These are phyloP conservation scores for Nitzschia sp. DNA, from an alignment of 108 stramenopile genomes.

Conservation along the genomic window DNA sequence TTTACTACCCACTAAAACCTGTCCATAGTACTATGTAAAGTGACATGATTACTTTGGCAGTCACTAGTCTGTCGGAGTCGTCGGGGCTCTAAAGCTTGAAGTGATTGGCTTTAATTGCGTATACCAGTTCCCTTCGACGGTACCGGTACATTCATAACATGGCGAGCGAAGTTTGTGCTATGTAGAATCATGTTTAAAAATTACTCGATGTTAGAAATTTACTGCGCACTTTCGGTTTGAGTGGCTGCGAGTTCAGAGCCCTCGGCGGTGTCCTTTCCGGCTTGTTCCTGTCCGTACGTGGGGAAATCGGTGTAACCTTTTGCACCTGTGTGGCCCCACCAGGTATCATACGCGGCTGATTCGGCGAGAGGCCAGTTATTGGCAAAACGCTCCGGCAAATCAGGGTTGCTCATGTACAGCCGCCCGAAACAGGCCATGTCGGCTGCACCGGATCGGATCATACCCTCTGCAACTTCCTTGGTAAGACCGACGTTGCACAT, in stretches of 20 bases:
- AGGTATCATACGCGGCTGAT: constrained; percentile 38
- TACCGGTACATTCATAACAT: no score
- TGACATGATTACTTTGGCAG: no score
- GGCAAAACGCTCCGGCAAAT: constrained; percentile 61
- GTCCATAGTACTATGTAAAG: no score
- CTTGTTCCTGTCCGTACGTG: constrained; percentile 27
- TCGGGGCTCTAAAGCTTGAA: no score
- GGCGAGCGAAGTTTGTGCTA: no score
- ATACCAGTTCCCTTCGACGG: no score
- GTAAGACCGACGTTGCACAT: constrained; percentile 69
- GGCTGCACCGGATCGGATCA: constrained; percentile 51
- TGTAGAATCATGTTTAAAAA: no score
- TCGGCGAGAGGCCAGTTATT: constrained; percentile 51
- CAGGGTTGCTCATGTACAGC: constrained; percentile 78
- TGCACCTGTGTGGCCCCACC: constrained; percentile 48
- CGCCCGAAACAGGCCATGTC: constrained; percentile 74
- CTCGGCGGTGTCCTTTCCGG: constrained; percentile 1
- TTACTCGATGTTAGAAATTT: no score
- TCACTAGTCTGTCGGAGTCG: no score
- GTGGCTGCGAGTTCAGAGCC: background rate
- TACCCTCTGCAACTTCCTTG: constrained; percentile 61
- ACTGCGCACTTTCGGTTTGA: background rate
- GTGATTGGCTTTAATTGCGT: no score
- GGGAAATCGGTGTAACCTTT: constrained; percentile 78
- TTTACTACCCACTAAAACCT: no score